These are phyloP conservation scores for Avena sativa DNA, from an alignment of 176 grass and related monocot genomes.

Conservation along the genomic window DNA sequence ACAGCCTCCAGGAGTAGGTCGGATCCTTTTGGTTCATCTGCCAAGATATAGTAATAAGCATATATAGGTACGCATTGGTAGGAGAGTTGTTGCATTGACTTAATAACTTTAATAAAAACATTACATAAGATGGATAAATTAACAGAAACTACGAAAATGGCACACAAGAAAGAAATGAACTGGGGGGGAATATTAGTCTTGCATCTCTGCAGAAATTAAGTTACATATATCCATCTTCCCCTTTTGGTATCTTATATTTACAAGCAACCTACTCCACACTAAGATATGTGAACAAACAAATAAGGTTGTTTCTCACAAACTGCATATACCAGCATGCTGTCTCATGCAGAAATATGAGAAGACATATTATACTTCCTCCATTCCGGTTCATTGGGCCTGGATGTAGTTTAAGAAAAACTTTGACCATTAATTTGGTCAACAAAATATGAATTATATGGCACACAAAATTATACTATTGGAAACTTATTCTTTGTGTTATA, in stretches of 20 bases:
- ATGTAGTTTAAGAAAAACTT: no score
- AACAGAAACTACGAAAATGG: slow-evolving; percentile 4
- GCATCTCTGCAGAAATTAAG: neutral
- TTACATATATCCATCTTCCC: neutral
- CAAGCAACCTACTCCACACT: neutral
- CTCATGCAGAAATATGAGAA: neutral
- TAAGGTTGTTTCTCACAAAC: neutral
- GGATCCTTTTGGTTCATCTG: slow-evolving; percentile 73
- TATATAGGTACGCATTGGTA: neutral
- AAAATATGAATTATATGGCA: no score
- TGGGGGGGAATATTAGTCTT: neutral
- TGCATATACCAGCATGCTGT: neutral
- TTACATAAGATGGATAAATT: neutral
- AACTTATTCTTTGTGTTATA: no score
- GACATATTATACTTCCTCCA: neutral
- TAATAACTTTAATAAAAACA: neutral
- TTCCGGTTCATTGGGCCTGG: no score
- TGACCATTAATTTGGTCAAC: no score
- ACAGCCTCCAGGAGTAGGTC: slow-evolving; percentile 84
- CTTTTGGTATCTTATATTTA: neutral
- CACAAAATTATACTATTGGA: no score
- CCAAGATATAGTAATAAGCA: slow-evolving; percentile 23
- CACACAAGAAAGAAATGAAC: neutral
- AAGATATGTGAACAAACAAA: neutral
- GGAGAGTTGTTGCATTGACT: neutral